A percentile compares a stretch with the other conserved stretches of the same genome.
Evolutionary conservation across 2,329 filamentous ascomycete genomes (phyloP).

Genomic region (Didymella pinodella): DNA sequence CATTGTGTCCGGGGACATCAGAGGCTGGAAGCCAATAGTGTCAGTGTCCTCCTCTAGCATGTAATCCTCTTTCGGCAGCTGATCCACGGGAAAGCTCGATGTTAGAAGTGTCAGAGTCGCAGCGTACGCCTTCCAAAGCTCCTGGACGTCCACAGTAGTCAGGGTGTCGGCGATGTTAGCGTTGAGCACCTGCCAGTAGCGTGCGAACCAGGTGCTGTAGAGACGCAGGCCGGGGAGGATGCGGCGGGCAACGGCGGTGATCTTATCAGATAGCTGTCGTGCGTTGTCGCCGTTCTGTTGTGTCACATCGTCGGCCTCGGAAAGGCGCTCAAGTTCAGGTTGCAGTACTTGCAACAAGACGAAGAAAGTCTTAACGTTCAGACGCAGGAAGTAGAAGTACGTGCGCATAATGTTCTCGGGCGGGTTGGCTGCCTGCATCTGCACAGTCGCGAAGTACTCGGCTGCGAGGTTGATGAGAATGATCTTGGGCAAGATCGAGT

Average conservation of each 20-base stretch:
- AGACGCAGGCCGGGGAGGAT: slow-evolving; percentile 70
- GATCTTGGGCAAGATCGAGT: slow-evolving; percentile 76
- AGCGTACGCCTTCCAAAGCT: slow-evolving; percentile 73
- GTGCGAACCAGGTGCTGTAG: slow-evolving; percentile 73
- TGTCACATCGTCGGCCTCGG: slow-evolving; percentile 56
- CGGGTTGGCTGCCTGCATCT: slow-evolving; percentile 56
- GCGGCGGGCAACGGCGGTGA: slow-evolving; percentile 66
- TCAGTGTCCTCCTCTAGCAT: slow-evolving; percentile 73
- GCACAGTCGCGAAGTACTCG: slow-evolving; percentile 73
- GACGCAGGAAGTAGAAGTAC: slow-evolving; percentile 71
- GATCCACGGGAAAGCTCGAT: slow-evolving; percentile 65
- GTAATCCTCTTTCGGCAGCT: slow-evolving; percentile 66
- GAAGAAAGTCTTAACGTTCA: slow-evolving; percentile 81
- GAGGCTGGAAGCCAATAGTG: slow-evolving; percentile 70
- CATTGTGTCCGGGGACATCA: slow-evolving; percentile 59
- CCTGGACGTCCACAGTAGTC: slow-evolving; percentile 65
- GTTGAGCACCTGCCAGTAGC: slow-evolving; percentile 62
- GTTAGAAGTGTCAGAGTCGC: slow-evolving; percentile 66
- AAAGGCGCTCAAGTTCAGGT: slow-evolving; percentile 71
- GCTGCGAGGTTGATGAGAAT: slow-evolving; percentile 86
- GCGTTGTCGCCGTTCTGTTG: slow-evolving; percentile 46
- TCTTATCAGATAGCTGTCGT: slow-evolving; percentile 56
- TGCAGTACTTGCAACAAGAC: slow-evolving; percentile 74
- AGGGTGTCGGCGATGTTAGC: slow-evolving; percentile 63
- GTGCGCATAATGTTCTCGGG: slow-evolving; percentile 50